phyloP scores from a whole-genome alignment of 1,284 basidiomycete species.

The Cerrena zonata region DNA sequence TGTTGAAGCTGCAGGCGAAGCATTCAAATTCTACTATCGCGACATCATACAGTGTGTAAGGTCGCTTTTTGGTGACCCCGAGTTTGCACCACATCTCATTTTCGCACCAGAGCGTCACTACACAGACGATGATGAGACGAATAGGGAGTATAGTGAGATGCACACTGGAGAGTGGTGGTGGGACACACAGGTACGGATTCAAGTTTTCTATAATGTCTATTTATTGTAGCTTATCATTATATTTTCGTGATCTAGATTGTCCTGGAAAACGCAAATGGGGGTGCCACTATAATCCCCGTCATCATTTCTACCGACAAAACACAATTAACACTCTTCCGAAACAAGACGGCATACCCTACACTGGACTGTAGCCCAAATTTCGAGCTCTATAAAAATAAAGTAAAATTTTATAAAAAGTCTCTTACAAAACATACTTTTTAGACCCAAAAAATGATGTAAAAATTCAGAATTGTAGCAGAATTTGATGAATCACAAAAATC shows the following conservation, averaged over 20 bases:
- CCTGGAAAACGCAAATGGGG: constrained; percentile 11
- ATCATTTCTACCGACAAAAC: constrained; percentile 21
- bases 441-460: too few relatives aligned
- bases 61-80: too few relatives aligned
- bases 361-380: too few relatives aligned
- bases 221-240: not conserved
- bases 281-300: constrained; percentile 17
- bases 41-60: too few relatives aligned
- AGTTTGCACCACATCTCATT: too few relatives aligned
- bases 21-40: too few relatives aligned
- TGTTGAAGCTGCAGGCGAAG: too few relatives aligned
- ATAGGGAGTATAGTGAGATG: constrained; percentile 32
- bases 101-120: constrained; percentile 31
- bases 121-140: constrained; percentile 17
- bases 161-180: constrained; percentile 41
- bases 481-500: too few relatives aligned
- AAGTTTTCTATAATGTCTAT: not conserved
- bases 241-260: constrained; percentile 4
- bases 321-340: constrained; percentile 14
- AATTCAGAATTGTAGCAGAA: too few relatives aligned
- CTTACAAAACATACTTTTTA: too few relatives aligned
- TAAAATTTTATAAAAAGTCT: too few relatives aligned
- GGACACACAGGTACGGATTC: constrained; percentile 29
- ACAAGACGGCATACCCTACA: constrained; percentile 21
- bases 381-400: too few relatives aligned